Base-by-base conservation (phyloP, 768 basidiomycete genomes). In the Nidularia pulvinata region DNA sequence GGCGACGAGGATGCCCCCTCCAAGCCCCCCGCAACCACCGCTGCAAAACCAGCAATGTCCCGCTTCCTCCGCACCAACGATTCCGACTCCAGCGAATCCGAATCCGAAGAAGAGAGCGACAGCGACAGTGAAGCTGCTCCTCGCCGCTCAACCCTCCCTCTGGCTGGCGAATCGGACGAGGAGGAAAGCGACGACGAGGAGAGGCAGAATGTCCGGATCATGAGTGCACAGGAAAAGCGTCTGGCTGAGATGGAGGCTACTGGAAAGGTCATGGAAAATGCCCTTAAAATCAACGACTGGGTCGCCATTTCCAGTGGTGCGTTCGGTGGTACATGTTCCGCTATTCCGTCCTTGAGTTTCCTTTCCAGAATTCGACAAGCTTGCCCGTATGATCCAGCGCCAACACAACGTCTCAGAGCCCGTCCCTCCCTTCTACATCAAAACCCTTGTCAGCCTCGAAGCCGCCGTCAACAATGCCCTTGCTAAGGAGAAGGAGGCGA, bases 231-330 rank as follows among this genome's bases (percentile, higher is more conserved):
- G 62, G 92, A 95, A 70, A 95, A 93, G 69, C 81, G 95, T 50
- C 70, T 95, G 65, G 93, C 89, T 47, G 97, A 98, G 79, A 95
- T 98, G 85, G 95, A 98, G 69, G 85, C 85, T 1, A 89, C 89
- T 3, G 92, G 93, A 52, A 95, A 89, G 72, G 78, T 78, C 46
- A 97, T 98, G 76, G 93, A 96, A 46, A 98, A 99, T 66, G 95
- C 89, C 16, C 77, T 91, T 57, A 96, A 92, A 79, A 95, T 96
- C 61, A 96, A 95, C 62, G 95, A 99, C 72, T 99, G 97, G 97
- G 86, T 88, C 25, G 85, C 84, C 32, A 95, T 94, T 62, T 93
- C 90, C 19, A 88, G 82, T 55, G 95, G 95, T 94, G 61, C 52
- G 84, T 69, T 19, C 34, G 51, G 33, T 43, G 54, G 43, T 36